phyloP scores from a whole-genome alignment of 257 asterid genomes.

The Prunella vulgaris region DNA sequence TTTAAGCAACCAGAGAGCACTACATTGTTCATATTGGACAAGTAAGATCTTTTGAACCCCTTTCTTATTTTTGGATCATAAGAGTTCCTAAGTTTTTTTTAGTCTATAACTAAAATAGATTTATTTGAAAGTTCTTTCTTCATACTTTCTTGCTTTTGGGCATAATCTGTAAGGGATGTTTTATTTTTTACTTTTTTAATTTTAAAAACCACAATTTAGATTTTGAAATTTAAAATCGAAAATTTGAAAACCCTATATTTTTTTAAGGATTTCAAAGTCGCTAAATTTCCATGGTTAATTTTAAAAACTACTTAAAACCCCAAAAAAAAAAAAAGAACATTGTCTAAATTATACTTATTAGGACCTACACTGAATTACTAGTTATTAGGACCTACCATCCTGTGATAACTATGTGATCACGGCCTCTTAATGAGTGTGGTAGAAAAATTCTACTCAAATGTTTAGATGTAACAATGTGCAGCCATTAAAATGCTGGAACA shows the following conservation, averaged over 20 bases:
- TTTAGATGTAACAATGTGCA: not conserved
- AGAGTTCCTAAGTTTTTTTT: not conserved
- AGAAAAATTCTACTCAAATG: not conserved
- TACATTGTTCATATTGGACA: conserved; percentile 85
- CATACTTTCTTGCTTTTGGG: not conserved
- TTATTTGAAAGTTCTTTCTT: not conserved
- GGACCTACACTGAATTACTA: too few relatives aligned
- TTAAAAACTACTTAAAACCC: too few relatives aligned
- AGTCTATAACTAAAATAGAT: not conserved
- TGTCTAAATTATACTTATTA: too few relatives aligned
- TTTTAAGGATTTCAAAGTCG: too few relatives aligned
- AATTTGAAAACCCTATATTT: too few relatives aligned
- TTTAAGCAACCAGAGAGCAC: conserved; percentile 84
- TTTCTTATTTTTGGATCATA: not conserved
- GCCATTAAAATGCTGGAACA: not conserved
- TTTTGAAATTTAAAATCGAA: too few relatives aligned
- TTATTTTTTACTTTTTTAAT: too few relatives aligned
- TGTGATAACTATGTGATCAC: not conserved
- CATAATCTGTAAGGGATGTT: too few relatives aligned
- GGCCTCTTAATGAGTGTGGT: not conserved
- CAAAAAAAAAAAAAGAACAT: too few relatives aligned
- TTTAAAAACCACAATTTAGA: too few relatives aligned
- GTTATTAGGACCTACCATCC: not conserved
- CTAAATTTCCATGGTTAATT: too few relatives aligned
- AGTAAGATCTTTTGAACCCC: conserved; percentile 49